These are phyloP conservation scores for Achlya hypogyna DNA, from an alignment of 352 stramenopile species.

Conservation along the genomic window DNA sequence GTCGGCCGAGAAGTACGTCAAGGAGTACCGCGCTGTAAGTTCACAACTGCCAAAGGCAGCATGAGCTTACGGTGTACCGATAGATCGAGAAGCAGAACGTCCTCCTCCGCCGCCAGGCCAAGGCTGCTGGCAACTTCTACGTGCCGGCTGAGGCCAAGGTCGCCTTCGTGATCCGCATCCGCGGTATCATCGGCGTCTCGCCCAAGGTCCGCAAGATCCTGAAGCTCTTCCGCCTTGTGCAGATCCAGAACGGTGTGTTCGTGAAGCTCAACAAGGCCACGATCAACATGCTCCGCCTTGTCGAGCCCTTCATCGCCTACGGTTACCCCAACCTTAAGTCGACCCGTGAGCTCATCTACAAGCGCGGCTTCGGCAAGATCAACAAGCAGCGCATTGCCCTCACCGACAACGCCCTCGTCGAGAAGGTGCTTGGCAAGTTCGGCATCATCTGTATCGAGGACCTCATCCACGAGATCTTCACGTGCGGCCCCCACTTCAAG, in stretches of 20 bases:
- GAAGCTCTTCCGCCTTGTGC: conserved; percentile 97
- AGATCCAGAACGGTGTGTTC: conserved; percentile 99
- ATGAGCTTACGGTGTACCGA: no score
- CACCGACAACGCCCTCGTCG: conserved; percentile 95
- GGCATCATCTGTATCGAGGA: conserved; percentile 99
- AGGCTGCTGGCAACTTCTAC: conserved; percentile 93
- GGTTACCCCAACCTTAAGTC: conserved; percentile 97
- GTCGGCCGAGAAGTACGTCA: conserved; percentile 97
- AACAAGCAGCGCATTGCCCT: conserved; percentile 96
- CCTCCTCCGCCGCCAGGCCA: conserved; percentile 93
- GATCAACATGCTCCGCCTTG: conserved; percentile 98
- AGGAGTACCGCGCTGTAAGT: conserved; percentile 92
- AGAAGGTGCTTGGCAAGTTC: conserved; percentile 90
- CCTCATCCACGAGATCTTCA: conserved; percentile 99
- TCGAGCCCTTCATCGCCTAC: conserved; percentile 98
- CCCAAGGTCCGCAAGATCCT: conserved; percentile 96
- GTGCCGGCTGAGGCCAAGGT: conserved; percentile 97
- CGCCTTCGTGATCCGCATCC: conserved; percentile 97
- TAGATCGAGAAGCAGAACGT: conserved; percentile 90
- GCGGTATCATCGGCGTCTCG: conserved; percentile 95
- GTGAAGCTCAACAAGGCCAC: conserved; percentile 99
- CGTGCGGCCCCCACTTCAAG: conserved; percentile 98
- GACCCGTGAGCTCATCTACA: conserved; percentile 98
- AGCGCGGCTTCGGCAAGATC: conserved; percentile 99
- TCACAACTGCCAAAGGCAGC: background rate